These are phyloP conservation scores for Protomyces inouyei DNA, from an alignment of 1,139 yeast species.

Conservation along the genomic window DNA sequence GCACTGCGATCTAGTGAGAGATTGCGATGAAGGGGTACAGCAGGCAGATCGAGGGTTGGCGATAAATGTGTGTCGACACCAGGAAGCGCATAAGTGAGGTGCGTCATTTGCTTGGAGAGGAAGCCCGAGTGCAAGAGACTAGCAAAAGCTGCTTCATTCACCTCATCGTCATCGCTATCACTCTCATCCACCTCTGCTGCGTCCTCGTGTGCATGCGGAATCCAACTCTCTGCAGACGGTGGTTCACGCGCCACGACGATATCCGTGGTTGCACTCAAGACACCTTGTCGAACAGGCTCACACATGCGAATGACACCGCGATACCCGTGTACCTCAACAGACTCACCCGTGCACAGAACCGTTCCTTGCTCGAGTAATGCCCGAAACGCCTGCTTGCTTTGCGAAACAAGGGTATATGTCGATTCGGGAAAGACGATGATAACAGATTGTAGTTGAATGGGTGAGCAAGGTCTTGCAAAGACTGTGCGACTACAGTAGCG, in stretches of 20 bases:
- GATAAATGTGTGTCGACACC: not conserved
- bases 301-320: conserved; percentile 28
- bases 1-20: not conserved
- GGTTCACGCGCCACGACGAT: conserved; percentile 15
- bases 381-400: not conserved
- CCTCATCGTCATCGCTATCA: not conserved
- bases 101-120: not conserved
- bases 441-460: not conserved
- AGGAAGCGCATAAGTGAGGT: not conserved
- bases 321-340: conserved; percentile 15
- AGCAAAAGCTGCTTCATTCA: conserved; percentile 3
- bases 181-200: not conserved
- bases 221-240: not conserved
- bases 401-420: conserved; percentile 5
- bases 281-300: conserved; percentile 28
- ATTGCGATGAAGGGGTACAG: not conserved
- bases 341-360: conserved; percentile 18
- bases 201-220: not conserved
- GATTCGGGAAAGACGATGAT: conserved; percentile 8
- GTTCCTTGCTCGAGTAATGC: not conserved
- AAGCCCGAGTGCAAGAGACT: conserved; percentile 2
- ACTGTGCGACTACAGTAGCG: conserved; percentile 5
- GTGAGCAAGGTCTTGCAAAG: conserved; percentile 2
- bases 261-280: conserved; percentile 12
- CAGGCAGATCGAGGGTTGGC: not conserved